Conservation (phyloP, 2,329 filamentous ascomycete genomes). For the Alternaria infectoria region DNA sequence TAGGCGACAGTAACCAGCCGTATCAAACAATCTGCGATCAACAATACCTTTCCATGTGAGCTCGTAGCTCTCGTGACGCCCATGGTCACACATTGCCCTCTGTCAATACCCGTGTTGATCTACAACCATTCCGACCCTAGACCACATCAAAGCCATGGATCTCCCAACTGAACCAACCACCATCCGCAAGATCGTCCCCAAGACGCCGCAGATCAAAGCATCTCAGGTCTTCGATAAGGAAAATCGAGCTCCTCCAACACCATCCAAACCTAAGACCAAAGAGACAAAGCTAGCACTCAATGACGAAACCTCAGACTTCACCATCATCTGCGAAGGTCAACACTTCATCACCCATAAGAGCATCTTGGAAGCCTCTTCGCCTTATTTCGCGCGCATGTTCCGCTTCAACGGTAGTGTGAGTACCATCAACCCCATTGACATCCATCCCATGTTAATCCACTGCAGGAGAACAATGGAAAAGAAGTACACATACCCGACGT, state of each 20-base stretch:
- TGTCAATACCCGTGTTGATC: background rate
- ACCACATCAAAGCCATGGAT: background rate
- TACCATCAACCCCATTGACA: too few species aligned
- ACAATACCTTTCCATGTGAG: background rate
- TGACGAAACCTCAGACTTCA: conserved; percentile 11
- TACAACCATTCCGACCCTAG: background rate
- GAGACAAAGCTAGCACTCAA: background rate
- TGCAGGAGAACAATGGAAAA: background rate
- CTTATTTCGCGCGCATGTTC: conserved; percentile 16
- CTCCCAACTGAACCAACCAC: too few species aligned
- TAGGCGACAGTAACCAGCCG: background rate
- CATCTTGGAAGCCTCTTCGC: background rate
- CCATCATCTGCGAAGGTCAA: conserved; percentile 4
- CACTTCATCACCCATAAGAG: conserved; percentile 2
- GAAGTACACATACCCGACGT: background rate
- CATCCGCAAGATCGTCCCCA: background rate
- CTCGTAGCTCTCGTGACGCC: background rate
- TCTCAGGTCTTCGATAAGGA: background rate
- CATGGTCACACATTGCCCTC: background rate
- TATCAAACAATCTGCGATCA: background rate
- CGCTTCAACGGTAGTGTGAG: conserved; percentile 7
- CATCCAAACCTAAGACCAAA: conserved; percentile 1
- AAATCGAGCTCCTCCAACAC: background rate
- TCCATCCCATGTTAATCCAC: background rate
- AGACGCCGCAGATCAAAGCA: background rate